These are phyloP conservation scores for Vicia faba DNA, from an alignment of 306 rosid genomes.

Conservation along the genomic window DNA sequence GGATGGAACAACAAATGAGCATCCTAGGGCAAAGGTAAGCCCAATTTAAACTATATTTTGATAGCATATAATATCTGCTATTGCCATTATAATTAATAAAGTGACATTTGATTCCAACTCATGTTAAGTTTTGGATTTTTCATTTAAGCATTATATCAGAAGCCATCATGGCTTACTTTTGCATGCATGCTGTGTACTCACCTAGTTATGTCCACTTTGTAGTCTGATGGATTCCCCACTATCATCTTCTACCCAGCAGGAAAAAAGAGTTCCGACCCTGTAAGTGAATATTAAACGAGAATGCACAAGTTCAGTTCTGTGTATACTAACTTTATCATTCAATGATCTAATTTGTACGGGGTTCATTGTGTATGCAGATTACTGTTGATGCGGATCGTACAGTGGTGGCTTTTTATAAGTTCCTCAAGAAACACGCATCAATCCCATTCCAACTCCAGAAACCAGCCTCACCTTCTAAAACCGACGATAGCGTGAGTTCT, in stretches of 20 bases:
- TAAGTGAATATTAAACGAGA: conserved; percentile 32
- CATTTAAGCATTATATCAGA: conserved; percentile 14
- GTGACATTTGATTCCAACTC: conserved; percentile 32
- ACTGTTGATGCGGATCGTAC: conserved; percentile 79
- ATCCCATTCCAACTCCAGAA: conserved; percentile 88
- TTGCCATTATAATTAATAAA: neutral
- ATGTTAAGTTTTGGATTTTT: conserved; percentile 6
- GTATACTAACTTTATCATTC: neutral
- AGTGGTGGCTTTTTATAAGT: conserved; percentile 78
- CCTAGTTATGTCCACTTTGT: conserved; percentile 29
- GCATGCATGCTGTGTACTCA: conserved; percentile 15
- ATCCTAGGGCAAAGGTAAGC: conserved; percentile 91
- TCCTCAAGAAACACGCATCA: conserved; percentile 82
- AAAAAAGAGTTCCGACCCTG: conserved; percentile 51
- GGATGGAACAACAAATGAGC: conserved; percentile 99
- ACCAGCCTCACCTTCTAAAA: conserved; percentile 57
- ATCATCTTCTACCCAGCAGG: conserved; percentile 54
- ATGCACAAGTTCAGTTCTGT: neutral
- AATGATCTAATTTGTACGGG: conserved; percentile 23
- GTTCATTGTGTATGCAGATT: conserved; percentile 57
- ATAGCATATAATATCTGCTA: neutral
- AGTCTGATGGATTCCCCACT: conserved; percentile 56
- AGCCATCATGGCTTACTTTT: neutral
- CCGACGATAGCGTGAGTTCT: conserved; percentile 38
- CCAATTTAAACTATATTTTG: conserved; percentile 28